Evolutionary conservation across 768 basidiomycete species (phyloP).

Genomic region (Kwoniella botswanensis): DNA sequence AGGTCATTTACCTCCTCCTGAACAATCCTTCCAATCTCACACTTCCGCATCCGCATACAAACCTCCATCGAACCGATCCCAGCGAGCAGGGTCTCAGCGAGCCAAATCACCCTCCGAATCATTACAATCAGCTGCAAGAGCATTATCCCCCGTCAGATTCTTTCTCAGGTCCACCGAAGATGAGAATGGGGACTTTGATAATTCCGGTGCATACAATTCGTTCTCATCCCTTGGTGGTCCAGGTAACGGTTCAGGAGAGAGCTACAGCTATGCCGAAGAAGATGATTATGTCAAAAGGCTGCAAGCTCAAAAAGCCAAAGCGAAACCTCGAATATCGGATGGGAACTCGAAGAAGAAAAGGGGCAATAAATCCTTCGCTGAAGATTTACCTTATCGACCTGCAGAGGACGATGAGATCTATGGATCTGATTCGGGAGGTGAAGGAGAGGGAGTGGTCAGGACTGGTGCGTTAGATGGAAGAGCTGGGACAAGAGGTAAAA

Average conservation of each 20-base stretch:
- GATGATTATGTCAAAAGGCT: constrained; percentile 41
- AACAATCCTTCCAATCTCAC: constrained; percentile 13
- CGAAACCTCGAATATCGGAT: constrained; percentile 28
- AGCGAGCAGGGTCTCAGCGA: constrained; percentile 20
- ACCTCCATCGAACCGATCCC: constrained; percentile 3
- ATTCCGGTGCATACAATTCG: constrained; percentile 27
- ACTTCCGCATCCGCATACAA: constrained; percentile 22
- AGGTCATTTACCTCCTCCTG: constrained; percentile 22
- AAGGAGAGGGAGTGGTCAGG: constrained; percentile 48
- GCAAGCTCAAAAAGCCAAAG: constrained; percentile 20
- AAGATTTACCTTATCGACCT: constrained; percentile 52
- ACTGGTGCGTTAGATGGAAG: constrained; percentile 45
- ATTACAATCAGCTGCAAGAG: constrained; percentile 40
- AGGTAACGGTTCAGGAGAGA: constrained; percentile 22
- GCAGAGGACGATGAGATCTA: constrained; percentile 40
- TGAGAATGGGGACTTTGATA: constrained; percentile 34
- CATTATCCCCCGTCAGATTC: constrained; percentile 50
- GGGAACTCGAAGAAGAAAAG: constrained; percentile 19
- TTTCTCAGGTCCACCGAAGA: constrained; percentile 40
- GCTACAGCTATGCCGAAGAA: constrained; percentile 47
- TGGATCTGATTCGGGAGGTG: constrained; percentile 41
- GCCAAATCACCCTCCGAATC: constrained; percentile 46
- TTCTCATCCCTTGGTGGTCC: constrained; percentile 41
- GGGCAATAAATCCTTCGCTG: constrained; percentile 32
- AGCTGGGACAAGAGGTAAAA: constrained; percentile 43